A percentile compares a stretch with the other conserved stretches of the same genome.
phyloP scores from a whole-genome alignment of 1,284 basidiomycete genomes.

The Testicularia cyperi region DNA sequence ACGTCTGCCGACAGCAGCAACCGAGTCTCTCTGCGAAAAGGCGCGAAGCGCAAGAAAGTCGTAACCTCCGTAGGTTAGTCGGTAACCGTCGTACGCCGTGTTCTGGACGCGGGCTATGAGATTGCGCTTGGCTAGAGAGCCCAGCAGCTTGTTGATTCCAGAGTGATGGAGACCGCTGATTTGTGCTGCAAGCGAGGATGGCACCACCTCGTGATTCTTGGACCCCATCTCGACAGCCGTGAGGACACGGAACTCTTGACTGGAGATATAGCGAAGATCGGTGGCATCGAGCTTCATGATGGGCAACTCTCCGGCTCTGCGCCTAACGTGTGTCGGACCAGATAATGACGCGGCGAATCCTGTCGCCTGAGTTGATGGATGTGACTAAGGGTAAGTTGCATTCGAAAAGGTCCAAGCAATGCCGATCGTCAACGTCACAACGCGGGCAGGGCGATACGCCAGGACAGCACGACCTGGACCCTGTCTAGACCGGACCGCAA shows the following conservation, averaged over 20 bases:
- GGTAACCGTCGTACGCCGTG: constrained; percentile 92
- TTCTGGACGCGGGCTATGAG: constrained; percentile 87
- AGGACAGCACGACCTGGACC: too few species aligned
- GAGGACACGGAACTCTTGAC: constrained; percentile 90
- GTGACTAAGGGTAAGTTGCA: too few species aligned
- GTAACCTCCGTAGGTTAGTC: constrained; percentile 94
- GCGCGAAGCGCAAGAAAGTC: constrained; percentile 93
- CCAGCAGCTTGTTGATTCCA: constrained; percentile 88
- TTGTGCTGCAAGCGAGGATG: constrained; percentile 81
- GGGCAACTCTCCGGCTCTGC: neutral
- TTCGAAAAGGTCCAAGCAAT: too few species aligned
- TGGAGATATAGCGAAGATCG: constrained; percentile 86
- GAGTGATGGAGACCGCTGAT: constrained; percentile 87
- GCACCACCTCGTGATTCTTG: constrained; percentile 96
- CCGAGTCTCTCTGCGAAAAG: constrained; percentile 69
- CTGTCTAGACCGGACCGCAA: too few species aligned
- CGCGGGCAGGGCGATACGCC: too few species aligned
- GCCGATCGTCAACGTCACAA: too few species aligned
- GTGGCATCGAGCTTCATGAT: constrained; percentile 87
- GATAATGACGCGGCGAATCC: too few species aligned
- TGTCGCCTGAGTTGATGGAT: constrained; percentile 1
- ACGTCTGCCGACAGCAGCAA: constrained; percentile 77
- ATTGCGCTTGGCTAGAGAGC: constrained; percentile 85
- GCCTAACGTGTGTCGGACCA: too few species aligned
- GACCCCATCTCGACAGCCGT: constrained; percentile 97